phyloP scores from a whole-genome alignment of 805 yeast species.

The Hanseniaspora taiwanica region DNA sequence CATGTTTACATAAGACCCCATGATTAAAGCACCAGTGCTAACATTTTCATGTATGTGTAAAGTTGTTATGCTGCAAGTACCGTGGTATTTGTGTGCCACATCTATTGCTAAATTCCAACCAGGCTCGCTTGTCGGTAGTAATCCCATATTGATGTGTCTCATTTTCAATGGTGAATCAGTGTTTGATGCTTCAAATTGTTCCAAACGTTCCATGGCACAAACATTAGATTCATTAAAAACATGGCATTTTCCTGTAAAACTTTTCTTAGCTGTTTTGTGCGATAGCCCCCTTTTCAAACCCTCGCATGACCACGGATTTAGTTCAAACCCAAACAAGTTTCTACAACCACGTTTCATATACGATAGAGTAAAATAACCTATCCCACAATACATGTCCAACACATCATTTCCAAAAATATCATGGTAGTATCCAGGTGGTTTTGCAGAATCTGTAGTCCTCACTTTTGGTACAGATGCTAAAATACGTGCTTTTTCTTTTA shows the following conservation, averaged over 20 bases:
- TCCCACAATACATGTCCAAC: constrained; percentile 70
- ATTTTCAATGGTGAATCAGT: constrained; percentile 12
- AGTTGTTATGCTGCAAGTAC: constrained; percentile 11
- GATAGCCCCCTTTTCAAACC: constrained; percentile 49
- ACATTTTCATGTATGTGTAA: constrained; percentile 73
- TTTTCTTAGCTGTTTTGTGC: constrained; percentile 26
- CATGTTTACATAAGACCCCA: constrained; percentile 7
- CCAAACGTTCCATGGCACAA: constrained; percentile 31
- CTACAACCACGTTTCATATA: constrained; percentile 44
- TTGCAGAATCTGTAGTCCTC: constrained; percentile 24
- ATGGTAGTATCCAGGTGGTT: constrained; percentile 11
- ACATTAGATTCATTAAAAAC: constrained; percentile 57
- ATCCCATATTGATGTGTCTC: constrained; percentile 61
- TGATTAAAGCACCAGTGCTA: constrained; percentile 28
- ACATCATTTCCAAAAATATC: constrained; percentile 27
- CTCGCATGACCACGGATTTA: constrained; percentile 73
- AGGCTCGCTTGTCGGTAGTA: constrained; percentile 56
- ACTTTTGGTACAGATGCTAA: too few relatives aligned
- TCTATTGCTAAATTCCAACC: constrained; percentile 42
- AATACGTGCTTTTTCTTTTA: constrained; percentile 65
- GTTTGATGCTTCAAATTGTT: constrained; percentile 9
- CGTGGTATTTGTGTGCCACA: constrained; percentile 8
- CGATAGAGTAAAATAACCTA: constrained; percentile 69
- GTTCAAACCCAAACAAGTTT: constrained; percentile 60
- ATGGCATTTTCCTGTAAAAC: constrained; percentile 14